Base-by-base conservation (phyloP, 148 eudicot genomes). In the Tetragonia tetragonoides region DNA sequence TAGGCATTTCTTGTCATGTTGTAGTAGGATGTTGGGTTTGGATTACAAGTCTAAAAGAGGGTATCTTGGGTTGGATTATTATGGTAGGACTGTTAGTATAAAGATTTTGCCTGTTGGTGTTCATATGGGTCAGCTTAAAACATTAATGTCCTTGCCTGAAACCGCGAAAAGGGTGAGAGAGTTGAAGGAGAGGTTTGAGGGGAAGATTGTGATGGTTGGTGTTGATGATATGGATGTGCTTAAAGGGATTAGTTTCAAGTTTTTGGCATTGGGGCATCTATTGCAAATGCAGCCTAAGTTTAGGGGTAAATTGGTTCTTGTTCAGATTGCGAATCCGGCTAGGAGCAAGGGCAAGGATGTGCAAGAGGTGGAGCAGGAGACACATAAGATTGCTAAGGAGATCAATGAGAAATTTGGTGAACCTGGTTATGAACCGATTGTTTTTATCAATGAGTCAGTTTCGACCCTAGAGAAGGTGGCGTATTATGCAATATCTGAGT, bases 161-260 rank as follows among this genome's bases (percentile, higher is more conserved):
- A 91, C 91, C 0, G 86, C 84, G 0, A 71, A 79, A 4, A 87
- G 85, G 73, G 83, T 85, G 41, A 39, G 44, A 66, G 88, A 87
- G 46, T 72, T 93, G 77, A 84, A 66, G 76, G 79, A 81, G 53
- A 67, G 72, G 67, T 93, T 71, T 73, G 64, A 85, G 53, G 98
- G 96, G 77, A 93, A 93, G 68, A 74, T 69, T 49, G 90, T 93
- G 78, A 79, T 93, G 56, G 84, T 93, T 68, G 95, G 97, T 63
- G 93, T 93, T 49, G 95, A 93, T 84, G 97, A 93, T 77, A 88
- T 91, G 95, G 97, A 93, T 79, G 86, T 93, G 82, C 86, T 93
- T 49, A 93, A 93, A 80, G 98, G 98, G 42, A 93, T 93, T 23
- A 85, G 92, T 68, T 85, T 91, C 73, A 93, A 93, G 87, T 88